phyloP scores from a whole-genome alignment of 2,329 filamentous ascomycete genomes.

The Acephala macrosclerotiorum region DNA sequence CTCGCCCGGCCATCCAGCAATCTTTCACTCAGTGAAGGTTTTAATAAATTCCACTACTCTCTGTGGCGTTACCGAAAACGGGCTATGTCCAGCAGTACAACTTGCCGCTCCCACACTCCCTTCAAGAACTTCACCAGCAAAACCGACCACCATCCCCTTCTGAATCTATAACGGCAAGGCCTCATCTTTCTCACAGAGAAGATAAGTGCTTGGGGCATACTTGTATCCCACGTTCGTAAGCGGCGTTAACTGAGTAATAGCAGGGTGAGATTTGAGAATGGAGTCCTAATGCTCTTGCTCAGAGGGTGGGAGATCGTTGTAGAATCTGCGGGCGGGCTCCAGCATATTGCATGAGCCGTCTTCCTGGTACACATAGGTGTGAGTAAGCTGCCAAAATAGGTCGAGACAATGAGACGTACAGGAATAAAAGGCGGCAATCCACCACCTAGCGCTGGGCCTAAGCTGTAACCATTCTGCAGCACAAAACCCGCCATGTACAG shows the following conservation, averaged over 20 bases:
- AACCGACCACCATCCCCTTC: background rate
- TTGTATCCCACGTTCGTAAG: background rate
- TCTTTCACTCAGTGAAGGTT: no score
- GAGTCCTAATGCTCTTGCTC: background rate
- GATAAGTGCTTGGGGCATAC: background rate
- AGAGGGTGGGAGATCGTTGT: background rate
- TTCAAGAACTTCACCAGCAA: background rate
- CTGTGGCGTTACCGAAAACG: background rate
- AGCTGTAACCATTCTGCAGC: background rate
- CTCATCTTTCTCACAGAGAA: background rate
- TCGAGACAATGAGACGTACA: background rate
- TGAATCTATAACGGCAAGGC: background rate
- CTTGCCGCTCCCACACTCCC: background rate
- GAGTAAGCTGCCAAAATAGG: background rate
- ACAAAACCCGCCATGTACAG: background rate
- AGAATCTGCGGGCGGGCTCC: background rate
- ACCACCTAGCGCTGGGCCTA: background rate
- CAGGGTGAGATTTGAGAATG: background rate
- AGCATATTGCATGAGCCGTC: constrained; percentile 1
- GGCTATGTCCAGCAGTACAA: background rate
- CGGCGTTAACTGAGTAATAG: background rate
- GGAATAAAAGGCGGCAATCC: background rate
- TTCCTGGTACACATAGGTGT: background rate
- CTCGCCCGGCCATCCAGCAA: no score
- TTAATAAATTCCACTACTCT: background rate